Evolutionary conservation across 306 rosid genomes (phyloP).

Genomic region (Dalbergia cultrata): DNA sequence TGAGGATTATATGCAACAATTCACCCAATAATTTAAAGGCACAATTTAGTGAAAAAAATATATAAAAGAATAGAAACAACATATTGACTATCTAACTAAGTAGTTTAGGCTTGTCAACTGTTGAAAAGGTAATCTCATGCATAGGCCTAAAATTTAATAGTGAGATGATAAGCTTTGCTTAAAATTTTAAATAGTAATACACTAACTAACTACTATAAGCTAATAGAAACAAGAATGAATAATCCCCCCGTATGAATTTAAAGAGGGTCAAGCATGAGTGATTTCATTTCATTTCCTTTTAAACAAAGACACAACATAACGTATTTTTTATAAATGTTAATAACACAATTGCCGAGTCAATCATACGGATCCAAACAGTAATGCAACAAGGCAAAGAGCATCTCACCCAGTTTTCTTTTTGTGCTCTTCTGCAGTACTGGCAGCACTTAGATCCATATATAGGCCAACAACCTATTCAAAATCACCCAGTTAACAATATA

Average conservation of each 20-base stretch:
- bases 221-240: constrained; percentile 20
- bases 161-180: too few species aligned
- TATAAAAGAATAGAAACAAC: constrained; percentile 13
- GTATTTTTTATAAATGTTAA: constrained; percentile 48
- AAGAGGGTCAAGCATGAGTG: background rate
- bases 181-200: too few species aligned
- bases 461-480: constrained; percentile 82
- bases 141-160: too few species aligned
- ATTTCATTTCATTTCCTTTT: background rate
- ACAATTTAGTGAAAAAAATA: too few species aligned
- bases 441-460: constrained; percentile 93
- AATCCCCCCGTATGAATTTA: background rate
- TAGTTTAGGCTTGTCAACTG: constrained; percentile 95
- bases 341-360: constrained; percentile 40
- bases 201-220: too few species aligned
- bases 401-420: constrained; percentile 3
- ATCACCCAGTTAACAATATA: constrained; percentile 27
- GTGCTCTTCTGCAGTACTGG: constrained; percentile 96
- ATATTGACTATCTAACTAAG: constrained; percentile 88
- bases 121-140: too few species aligned
- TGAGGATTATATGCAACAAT: too few species aligned
- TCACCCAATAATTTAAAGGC: too few species aligned
- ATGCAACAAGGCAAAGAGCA: constrained; percentile 35
- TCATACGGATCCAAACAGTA: constrained; percentile 30
- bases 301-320: background rate